Evolutionary conservation across 2,329 filamentous ascomycete species (phyloP), one percentile per base, ranked within the genome.

Genomic region (Fusarium poae): DNA sequence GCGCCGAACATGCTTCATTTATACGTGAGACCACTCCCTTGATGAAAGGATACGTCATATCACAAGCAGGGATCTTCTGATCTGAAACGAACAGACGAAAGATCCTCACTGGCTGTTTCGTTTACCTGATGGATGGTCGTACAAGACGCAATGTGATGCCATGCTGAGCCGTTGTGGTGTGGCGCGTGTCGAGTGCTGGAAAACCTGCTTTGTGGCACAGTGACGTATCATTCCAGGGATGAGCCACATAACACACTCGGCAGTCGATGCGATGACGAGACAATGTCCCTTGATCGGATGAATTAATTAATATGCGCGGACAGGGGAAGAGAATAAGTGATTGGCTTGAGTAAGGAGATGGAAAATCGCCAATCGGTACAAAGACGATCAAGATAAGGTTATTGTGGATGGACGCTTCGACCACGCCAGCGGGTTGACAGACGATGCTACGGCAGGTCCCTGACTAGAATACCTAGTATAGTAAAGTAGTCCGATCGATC

Each of bases 171-270:
- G 45, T 62, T 67, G 57, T 49, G 57, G 45, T 70, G 67, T 72
- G 67, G 69, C 68, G 67, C 54, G 66, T 69, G 67, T 59, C 52
- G 44, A 13, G 18, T 57, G 50, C 35, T 55, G 49, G n/a, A 70
- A 73, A 74, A 74, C 72, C 57, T 59, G 72, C 70, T 74, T 67
- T 54, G 53, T 58, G 70, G 53, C 54, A 58, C 57, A 49, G 43
- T 54, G 63, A 74, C 72, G 72, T 74, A 74, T 74, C 18, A 16
- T 23, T 50, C 18, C 61, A 64, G 40, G 61, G 61, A 64, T 64
- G 62, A 65, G 67, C 67, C 67, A 70, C 63, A 46, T 37, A 25
- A 23, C 1, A 23, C 1, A 6, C 46, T 27, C 32, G 32, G 23
- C 34, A 39, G 32, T 34, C 32, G 32, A 6, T 34, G 16, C 32